Conservation (phyloP, 805 yeast genomes). For the Nakazawaea sp. region DNA sequence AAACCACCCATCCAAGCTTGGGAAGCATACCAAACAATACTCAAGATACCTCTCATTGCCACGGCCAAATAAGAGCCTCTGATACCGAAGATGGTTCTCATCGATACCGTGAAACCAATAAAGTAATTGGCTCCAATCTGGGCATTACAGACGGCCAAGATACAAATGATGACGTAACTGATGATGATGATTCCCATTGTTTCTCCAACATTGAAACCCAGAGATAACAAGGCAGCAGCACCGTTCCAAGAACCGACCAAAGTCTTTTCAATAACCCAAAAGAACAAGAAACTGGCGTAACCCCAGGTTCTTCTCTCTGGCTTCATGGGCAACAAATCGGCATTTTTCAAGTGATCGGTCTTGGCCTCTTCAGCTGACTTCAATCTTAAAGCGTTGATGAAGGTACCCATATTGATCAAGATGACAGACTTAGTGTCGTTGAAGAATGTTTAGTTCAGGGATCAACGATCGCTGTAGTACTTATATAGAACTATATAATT, state of each 20-base stretch:
- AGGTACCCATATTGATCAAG: too few species aligned
- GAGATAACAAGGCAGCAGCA: constrained; percentile 35
- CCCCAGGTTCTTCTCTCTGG: constrained; percentile 40
- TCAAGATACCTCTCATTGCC: constrained; percentile 23
- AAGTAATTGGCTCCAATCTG: constrained; percentile 43
- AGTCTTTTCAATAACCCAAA: constrained; percentile 34
- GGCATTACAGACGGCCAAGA: constrained; percentile 36
- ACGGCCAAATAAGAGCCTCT: constrained; percentile 36
- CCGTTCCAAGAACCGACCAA: constrained; percentile 18
- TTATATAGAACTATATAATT: too few species aligned
- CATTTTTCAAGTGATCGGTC: constrained; percentile 20
- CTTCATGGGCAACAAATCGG: constrained; percentile 39
- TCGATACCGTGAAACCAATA: constrained; percentile 39
- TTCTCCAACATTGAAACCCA: constrained; percentile 39
- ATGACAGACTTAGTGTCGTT: too few species aligned
- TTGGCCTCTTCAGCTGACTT: neutral
- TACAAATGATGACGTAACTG: constrained; percentile 37
- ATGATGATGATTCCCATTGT: constrained; percentile 36
- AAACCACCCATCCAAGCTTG: constrained; percentile 38
- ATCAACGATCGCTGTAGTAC: too few species aligned
- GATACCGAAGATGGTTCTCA: constrained; percentile 38
- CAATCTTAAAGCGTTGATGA: neutral
- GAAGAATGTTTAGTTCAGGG: too few species aligned
- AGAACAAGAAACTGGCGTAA: constrained; percentile 29
- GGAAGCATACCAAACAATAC: constrained; percentile 13